Evolutionary conservation across 805 yeast genomes (phyloP), one percentile per base, ranked within the genome.

Genomic region (Lachancea mirantina): DNA sequence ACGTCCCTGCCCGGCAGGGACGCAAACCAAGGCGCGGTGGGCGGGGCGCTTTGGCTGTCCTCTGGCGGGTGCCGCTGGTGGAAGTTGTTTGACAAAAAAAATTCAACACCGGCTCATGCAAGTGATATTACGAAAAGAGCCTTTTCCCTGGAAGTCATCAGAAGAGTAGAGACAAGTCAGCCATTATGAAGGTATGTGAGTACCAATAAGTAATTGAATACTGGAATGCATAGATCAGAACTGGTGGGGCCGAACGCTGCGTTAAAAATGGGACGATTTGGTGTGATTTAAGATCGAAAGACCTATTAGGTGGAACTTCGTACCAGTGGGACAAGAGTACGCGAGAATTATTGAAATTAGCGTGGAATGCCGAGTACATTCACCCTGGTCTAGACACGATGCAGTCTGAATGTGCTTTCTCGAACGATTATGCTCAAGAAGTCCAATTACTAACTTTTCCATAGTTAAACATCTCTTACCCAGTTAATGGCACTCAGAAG

Each of bases 401-500:
- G n/a, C n/a, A n/a, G n/a, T n/a, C n/a, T n/a, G n/a, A n/a, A n/a
- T n/a, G n/a, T n/a, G n/a, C n/a, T n/a, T n/a, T n/a, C n/a, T n/a
- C n/a, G n/a, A n/a, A n/a, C n/a, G n/a, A n/a, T 21, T 17, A 14
- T 14, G 25, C 18, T 23, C 18, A 22, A 16, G 21, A 23, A 14
- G 8, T 26, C 16, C 49, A 42, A 46, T 49, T 48, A 47, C 55
- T 36, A 30, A 23, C 28, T 35, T 29, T 46, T 38, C 20, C 37
- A 35, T 51, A 88, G 96, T 88, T 92, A 72, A 92, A 92, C 82
- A 89, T 92, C 74, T 84, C 99, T 67, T 92, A 83, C 80, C 99
- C 99, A 76, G 89, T 95, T 70, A 94, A 92, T 84, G 98, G 98
- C 80, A 82, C 98, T 62, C 96, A 92, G 74, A 92, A 92, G 78